Evolutionary conservation across 2,329 filamentous ascomycete species (phyloP).

Genomic region (Beauveria brongniartii): DNA sequence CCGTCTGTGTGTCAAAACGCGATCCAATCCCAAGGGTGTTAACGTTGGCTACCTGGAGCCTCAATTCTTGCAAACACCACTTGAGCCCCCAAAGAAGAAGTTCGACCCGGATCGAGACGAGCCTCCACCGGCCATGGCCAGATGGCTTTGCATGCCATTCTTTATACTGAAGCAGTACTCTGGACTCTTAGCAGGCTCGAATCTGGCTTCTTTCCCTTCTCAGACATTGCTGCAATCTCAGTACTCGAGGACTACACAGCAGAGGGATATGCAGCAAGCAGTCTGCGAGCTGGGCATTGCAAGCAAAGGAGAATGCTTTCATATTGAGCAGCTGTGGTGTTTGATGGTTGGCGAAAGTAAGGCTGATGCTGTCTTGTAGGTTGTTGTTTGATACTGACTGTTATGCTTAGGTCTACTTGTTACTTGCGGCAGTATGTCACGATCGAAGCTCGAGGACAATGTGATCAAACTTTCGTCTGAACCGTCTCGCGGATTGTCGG

Average conservation of each 20-base stretch:
- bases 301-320: slow-evolving; percentile 33
- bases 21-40: slow-evolving; percentile 28
- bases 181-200: slow-evolving; percentile 25
- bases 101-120: slow-evolving; percentile 8
- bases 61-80: slow-evolving; percentile 26
- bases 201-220: slow-evolving; percentile 29
- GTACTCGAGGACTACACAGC: slow-evolving; percentile 29
- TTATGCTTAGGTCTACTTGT: slow-evolving; percentile 26
- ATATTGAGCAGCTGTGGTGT: slow-evolving; percentile 41
- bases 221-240: slow-evolving; percentile 36
- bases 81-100: slow-evolving; percentile 21
- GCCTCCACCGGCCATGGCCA: slow-evolving; percentile 15
- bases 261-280: slow-evolving; percentile 39
- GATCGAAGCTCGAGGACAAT: slow-evolving; percentile 26
- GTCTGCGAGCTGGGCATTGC: slow-evolving; percentile 31
- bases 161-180: slow-evolving; percentile 38
- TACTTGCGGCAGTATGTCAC: slow-evolving; percentile 32
- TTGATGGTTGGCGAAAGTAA: slow-evolving; percentile 36
- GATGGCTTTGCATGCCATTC: slow-evolving; percentile 40
- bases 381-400: not conserved
- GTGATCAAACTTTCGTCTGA: slow-evolving; percentile 23
- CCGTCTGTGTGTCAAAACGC: slow-evolving; percentile 27
- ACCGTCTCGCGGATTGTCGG: slow-evolving; percentile 17
- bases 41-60: slow-evolving; percentile 36
- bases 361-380: slow-evolving; percentile 4